Evolutionary conservation across 192 early-diverging fungal species (phyloP).

Genomic region (Backusella morwellensis): DNA sequence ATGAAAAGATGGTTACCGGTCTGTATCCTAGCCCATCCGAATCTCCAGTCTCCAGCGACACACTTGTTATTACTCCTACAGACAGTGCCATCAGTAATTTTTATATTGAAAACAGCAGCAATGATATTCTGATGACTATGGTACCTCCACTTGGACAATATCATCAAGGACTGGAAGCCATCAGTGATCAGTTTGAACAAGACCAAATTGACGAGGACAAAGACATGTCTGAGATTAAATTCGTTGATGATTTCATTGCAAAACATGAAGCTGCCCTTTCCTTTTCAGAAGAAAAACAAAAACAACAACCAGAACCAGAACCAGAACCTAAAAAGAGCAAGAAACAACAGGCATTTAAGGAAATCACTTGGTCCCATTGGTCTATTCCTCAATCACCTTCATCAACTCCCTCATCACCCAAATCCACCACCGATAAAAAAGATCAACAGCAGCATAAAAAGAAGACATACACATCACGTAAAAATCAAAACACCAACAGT

Average conservation of each 20-base stretch:
- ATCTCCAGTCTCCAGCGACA: slow-evolving; percentile 11
- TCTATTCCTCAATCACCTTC: neutral
- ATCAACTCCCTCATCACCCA: neutral
- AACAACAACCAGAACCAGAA: neutral
- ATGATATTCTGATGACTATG: neutral
- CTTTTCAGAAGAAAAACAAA: neutral
- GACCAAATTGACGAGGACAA: neutral
- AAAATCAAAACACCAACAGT: neutral
- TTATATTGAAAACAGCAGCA: neutral
- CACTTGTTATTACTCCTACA: neutral
- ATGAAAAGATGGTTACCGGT: neutral
- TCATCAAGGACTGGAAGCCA: neutral
- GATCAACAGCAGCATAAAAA: neutral
- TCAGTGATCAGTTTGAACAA: neutral
- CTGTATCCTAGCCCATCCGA: slow-evolving; percentile 15
- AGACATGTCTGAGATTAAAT: neutral
- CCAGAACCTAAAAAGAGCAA: neutral
- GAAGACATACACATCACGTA: neutral
- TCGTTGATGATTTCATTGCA: slow-evolving; percentile 20
- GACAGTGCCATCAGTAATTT: neutral
- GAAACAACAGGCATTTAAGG: neutral
- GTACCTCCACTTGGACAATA: slow-evolving; percentile 6
- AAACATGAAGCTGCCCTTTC: slow-evolving; percentile 12
- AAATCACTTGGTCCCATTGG: slow-evolving; percentile 13
- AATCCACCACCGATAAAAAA: neutral